Base-by-base conservation (phyloP, 257 asterid genomes). In the Solanum bulbocastanum region DNA sequence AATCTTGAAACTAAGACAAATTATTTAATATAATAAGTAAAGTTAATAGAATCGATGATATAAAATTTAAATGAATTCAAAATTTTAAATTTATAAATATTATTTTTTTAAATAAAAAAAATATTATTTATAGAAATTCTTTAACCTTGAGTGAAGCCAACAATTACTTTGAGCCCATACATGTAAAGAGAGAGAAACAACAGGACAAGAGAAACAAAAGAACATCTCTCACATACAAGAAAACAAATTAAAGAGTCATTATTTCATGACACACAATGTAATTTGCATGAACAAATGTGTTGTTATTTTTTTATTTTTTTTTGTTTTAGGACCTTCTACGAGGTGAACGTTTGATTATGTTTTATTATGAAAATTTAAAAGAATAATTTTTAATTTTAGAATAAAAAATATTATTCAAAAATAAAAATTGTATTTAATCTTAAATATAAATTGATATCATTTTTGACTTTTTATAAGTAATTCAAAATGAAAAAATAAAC, bases 201-300 rank as follows among this genome's bases (percentile, higher is more conserved):
- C 4, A 25, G 46, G 71, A 75, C 81, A 68, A 15, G 71, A 85
- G 58, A 85, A 89, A 39, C 86, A 76, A 78, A 87, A 75, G 69
- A 88, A 88, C 86, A 82, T 83, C 83, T 87, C 46, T 76, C 84
- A 14, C 83, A 25, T 82, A 42, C 62, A 88, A 73, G 74, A 49
- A 82, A 86, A 88, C 89, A 52, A 16, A 52, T 52, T 86, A 88
- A 83, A 87, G 85, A 83, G 72, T 72, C 85, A 90, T 88, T 88
- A 65, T 65, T 25, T 65, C 35, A 25, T 62, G 69, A 23, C 7
- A 62, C 69, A 60, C 71, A 62, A 23, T 62, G 30, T 23, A 62
- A 62, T 62, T 62, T 23, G 32, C 69, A 60, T 23, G 69, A 9
- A 23, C 69, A 56, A 15, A 49, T 15, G 60, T 49, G 60, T 49